phyloP scores from a whole-genome alignment of 768 basidiomycete genomes.

The Lactifluus piperatus region DNA sequence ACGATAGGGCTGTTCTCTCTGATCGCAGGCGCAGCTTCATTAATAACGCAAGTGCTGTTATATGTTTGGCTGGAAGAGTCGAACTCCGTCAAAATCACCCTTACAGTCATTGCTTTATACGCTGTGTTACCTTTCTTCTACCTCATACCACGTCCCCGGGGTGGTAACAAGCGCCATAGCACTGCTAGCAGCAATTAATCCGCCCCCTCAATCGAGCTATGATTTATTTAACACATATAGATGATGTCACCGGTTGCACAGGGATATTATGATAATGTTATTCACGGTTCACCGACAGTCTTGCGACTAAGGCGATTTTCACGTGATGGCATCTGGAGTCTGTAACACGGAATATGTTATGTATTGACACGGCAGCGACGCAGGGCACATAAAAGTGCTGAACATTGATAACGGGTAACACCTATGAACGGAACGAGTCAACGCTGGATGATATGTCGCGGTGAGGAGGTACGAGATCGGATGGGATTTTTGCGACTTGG shows the following conservation, averaged over 20 bases:
- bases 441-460: conserved; percentile 11
- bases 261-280: neutral
- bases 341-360: neutral
- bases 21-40: neutral
- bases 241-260: neutral
- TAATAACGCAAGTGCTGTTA: conserved; percentile 4
- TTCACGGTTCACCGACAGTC: neutral
- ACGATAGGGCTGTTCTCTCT: conserved; percentile 13
- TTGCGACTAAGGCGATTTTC: neutral
- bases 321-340: neutral
- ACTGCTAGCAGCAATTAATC: neutral
- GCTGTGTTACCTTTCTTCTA: conserved; percentile 6
- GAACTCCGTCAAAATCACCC: conserved; percentile 4
- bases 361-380: neutral
- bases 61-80: conserved; percentile 16
- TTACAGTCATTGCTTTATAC: conserved; percentile 7
- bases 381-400: neutral
- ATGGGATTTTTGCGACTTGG: conserved; percentile 18
- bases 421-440: neutral
- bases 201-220: neutral
- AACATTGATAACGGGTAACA: neutral
- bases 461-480: conserved; percentile 19
- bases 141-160: neutral
- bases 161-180: neutral
- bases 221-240: too few relatives aligned